Evolutionary conservation across 129 eudicot species (phyloP), one percentile per base, ranked within the genome.

Genomic region (Artemisia argyi): DNA sequence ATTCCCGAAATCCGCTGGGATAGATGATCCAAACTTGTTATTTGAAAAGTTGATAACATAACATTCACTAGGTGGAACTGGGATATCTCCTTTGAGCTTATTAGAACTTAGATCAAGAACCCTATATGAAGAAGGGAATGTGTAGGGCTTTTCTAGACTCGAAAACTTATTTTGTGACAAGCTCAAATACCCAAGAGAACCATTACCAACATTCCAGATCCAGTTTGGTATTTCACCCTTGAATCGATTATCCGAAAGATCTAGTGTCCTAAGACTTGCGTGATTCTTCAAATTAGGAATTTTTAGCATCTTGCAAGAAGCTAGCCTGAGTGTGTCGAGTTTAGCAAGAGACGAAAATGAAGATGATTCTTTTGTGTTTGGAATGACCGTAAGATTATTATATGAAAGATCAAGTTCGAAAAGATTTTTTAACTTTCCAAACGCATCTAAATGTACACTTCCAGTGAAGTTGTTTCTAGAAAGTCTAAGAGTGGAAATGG

Each of bases 81-180:
- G 96, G 14, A 88, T 59, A 14, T 70, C 73, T 11, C 95, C 95
- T 7, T 20, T 9, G 0, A 88, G 60, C 11, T 47, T 12, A 68
- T 88, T 88, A 10, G 85, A 72, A 72, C 83, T 83, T 4, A 88
- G 47, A 56, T 88, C 91, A 69, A 83, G 83, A 14, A 83, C 71
- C n/a, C 46, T 54, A 16, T 62, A 73, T 15, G 64, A 67, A 54
- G 47, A 68, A 9, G 78, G 80, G 4, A 62, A 49, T 5, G 22
- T 46, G 69, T 55, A 66, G 17, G 88, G 87, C 51, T 73, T 78
- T 80, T 88, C 60, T 0, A 88, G 80, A 56, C 44, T 39, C 3
- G 74, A 65, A 63, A 88, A 78, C 18, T 39, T 62, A 17, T 88
- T 88, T 12, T 47, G 57, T 8, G 94, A 84, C 73, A 88, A 74